Conservation (phyloP, 2,329 filamentous ascomycete species). For the Trichoderma asperellum region DNA sequence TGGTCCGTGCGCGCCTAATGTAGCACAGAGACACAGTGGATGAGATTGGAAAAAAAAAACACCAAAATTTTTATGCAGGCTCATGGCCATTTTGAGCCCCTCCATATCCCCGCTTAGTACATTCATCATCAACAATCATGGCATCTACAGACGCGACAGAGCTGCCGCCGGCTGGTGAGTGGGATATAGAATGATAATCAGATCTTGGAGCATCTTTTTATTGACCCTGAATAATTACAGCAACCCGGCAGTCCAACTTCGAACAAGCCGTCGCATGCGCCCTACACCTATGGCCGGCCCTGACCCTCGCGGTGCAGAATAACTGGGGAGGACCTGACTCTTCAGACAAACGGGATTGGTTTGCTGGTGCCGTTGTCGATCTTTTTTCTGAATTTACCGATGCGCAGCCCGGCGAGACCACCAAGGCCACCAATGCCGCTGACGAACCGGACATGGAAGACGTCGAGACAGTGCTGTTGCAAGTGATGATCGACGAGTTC, state of each 20-base stretch:
- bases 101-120: conserved; percentile 38
- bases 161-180: conserved; percentile 41
- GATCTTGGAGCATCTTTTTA: conserved; percentile 18
- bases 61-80: conserved; percentile 28
- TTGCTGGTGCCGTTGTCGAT: conserved; percentile 84
- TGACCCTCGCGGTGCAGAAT: conserved; percentile 84
- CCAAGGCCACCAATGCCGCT: conserved; percentile 34
- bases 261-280: conserved; percentile 85
- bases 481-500: conserved; percentile 95
- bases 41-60: conserved; percentile 11
- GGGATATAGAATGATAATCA: background rate
- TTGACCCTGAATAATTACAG: conserved; percentile 41
- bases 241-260: conserved; percentile 67
- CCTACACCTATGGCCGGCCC: conserved; percentile 84
- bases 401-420: conserved; percentile 36
- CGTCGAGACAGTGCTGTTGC: conserved; percentile 80
- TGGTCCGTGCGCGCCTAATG: conserved; percentile 26
- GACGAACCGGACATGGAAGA: conserved; percentile 73
- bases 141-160: conserved; percentile 38
- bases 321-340: conserved; percentile 85
- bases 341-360: conserved; percentile 92
- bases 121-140: conserved; percentile 36
- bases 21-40: conserved; percentile 1
- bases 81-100: conserved; percentile 34
- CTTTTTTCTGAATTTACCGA: conserved; percentile 71